Evolutionary conservation across 2,329 filamentous ascomycete genomes (phyloP), one percentile per base, ranked within the genome.

Genomic region (Fusarium beomiforme): DNA sequence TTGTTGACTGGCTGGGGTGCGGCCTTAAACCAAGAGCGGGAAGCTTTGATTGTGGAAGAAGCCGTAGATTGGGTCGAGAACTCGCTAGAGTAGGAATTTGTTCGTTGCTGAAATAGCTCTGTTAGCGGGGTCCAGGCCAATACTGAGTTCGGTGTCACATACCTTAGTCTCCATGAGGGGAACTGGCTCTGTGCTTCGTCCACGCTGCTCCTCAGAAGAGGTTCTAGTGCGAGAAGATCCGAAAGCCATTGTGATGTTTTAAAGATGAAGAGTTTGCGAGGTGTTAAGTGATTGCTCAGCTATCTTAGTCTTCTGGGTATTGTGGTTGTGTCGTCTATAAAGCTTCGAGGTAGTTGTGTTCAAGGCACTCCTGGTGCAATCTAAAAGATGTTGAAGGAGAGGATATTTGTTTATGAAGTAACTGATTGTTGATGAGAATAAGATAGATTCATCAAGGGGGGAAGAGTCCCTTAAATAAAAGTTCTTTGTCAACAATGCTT

Each of bases 1-100:
- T 88, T 88, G 12, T 88, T 88, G 70, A 84, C 81, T 12, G 80
- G 82, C 23, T 71, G 69, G 19, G 80, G 82, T n/a, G 80, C 75
- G 11, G 82, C 73, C 71, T 79, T 81, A 70, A 81, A 71, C 61
- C 78, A 77, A 56, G 70, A 69, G 66, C 80, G 79, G 21, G 80
- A 74, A 9, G 75, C 71, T 60, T 78, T 81, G 62, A 79, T 74
- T 44, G 74, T 74, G 41, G 77, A 75, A 21, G 77, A 70, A 29
- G 76, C 72, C 11, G 73, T 60, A 21, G 77, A 74, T 23, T 71
- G 71, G 37, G 70, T 51, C 17, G 78, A 79, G 39, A 64, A 55
- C 23, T 78, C 71, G 71, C 77, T 78, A 16, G 78, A 78, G 57
- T 75, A 79, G 39, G 79, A 79, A 54, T 72, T 67, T 36, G 77